These are phyloP conservation scores for Sarocladium oryzae DNA, from an alignment of 2,329 filamentous ascomycete species.

Conservation along the genomic window DNA sequence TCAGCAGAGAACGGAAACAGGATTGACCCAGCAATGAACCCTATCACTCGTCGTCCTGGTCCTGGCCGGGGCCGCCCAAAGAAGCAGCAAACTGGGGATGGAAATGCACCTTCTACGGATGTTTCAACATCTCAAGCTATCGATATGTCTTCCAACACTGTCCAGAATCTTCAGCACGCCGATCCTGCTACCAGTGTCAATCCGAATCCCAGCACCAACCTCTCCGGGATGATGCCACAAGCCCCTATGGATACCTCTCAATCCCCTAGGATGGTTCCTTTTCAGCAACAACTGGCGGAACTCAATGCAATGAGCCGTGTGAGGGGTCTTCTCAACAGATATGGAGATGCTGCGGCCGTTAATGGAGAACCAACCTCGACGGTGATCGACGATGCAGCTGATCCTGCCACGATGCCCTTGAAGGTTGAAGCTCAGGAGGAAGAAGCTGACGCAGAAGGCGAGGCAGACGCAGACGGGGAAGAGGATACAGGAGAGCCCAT, in stretches of 20 bases:
- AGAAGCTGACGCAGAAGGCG: conserved; percentile 17
- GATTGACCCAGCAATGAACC: conserved; percentile 47
- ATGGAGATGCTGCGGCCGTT: not conserved
- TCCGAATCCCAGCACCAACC: not conserved
- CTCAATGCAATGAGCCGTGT: not conserved
- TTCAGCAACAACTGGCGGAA: not conserved
- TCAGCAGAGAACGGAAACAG: conserved; percentile 29
- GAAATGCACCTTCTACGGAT: not conserved
- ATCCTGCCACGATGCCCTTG: not conserved
- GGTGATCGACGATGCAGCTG: not conserved
- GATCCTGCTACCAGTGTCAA: not conserved
- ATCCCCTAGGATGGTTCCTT: not conserved
- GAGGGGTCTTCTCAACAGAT: not conserved
- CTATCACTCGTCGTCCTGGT: conserved; percentile 54
- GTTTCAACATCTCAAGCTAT: not conserved
- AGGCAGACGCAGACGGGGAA: conserved; percentile 20
- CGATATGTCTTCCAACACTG: not conserved
- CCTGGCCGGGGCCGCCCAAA: conserved; percentile 49
- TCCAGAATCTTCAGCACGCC: not conserved
- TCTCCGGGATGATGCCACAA: not conserved
- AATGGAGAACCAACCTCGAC: not conserved
- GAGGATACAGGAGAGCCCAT: conserved; percentile 21
- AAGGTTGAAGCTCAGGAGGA: conserved; percentile 8
- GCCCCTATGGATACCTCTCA: not conserved
- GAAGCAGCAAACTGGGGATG: conserved; percentile 25